phyloP scores from a whole-genome alignment of 768 basidiomycete species.

The Crucibulum laeve region DNA sequence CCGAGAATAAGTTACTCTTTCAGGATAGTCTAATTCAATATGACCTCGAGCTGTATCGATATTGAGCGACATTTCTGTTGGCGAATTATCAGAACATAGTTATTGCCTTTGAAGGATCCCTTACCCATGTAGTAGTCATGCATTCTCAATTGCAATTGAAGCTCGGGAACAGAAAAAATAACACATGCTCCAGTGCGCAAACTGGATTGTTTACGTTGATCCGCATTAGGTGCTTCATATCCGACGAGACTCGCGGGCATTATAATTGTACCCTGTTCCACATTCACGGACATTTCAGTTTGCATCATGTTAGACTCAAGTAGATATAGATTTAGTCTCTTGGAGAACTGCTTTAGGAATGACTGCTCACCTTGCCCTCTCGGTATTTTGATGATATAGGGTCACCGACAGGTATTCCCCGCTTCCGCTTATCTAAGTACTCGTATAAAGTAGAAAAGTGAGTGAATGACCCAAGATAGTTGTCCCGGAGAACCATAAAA shows the following conservation, averaged over 20 bases:
- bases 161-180: slow-evolving; percentile 53
- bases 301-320: slow-evolving; percentile 83
- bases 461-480: slow-evolving; percentile 93
- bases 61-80: slow-evolving; percentile 75
- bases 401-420: slow-evolving; percentile 67
- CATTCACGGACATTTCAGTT: slow-evolving; percentile 53
- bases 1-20: slow-evolving; percentile 27
- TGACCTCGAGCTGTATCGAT: slow-evolving; percentile 53
- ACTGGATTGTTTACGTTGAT: slow-evolving; percentile 17
- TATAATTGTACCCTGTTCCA: slow-evolving; percentile 50
- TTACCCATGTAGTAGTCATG: slow-evolving; percentile 90
- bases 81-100: not conserved
- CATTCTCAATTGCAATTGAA: slow-evolving; percentile 73
- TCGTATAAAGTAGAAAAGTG: slow-evolving; percentile 88
- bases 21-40: slow-evolving; percentile 42
- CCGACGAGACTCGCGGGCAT: slow-evolving; percentile 69
- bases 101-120: slow-evolving; percentile 4
- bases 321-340: too few species aligned
- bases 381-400: slow-evolving; percentile 78
- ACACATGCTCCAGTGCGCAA: slow-evolving; percentile 45
- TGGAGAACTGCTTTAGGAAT: too few species aligned
- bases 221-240: slow-evolving; percentile 32
- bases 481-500: slow-evolving; percentile 85
- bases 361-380: slow-evolving; percentile 64
- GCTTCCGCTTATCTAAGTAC: slow-evolving; percentile 67